phyloP scores from a whole-genome alignment of 2,329 filamentous ascomycete genomes.

The Colletotrichum tofieldiae region DNA sequence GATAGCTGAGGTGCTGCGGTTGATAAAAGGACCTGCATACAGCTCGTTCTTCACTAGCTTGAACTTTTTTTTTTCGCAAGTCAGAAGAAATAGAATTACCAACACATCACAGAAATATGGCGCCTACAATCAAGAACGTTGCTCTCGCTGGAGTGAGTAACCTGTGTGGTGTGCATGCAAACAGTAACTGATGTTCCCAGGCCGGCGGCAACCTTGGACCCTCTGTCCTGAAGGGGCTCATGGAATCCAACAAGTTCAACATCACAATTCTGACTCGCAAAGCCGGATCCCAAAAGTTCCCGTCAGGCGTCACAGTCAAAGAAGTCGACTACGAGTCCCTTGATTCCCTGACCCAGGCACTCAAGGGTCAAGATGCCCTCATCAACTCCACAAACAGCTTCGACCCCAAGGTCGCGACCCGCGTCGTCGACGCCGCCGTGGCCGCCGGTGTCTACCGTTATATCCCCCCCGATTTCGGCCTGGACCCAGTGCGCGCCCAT shows the following conservation, averaged over 20 bases:
- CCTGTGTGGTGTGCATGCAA: not conserved
- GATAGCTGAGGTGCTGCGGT: not conserved
- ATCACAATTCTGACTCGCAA: constrained; percentile 70
- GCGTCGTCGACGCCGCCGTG: constrained; percentile 68
- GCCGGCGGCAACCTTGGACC: constrained; percentile 55
- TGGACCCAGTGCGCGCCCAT: constrained; percentile 50
- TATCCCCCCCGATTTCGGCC: constrained; percentile 72
- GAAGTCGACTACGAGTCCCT: constrained; percentile 65
- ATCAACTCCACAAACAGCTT: constrained; percentile 54
- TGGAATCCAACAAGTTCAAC: constrained; percentile 54
- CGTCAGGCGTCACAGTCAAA: constrained; percentile 58
- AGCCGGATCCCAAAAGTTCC: constrained; percentile 55
- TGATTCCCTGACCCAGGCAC: constrained; percentile 64
- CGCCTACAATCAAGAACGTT: constrained; percentile 54
- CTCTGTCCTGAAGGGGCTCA: constrained; percentile 50
- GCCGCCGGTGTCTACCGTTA: constrained; percentile 74
- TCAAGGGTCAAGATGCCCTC: constrained; percentile 72
- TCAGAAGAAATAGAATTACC: not conserved
- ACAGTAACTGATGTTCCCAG: constrained; percentile 17
- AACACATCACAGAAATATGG: constrained; percentile 20
- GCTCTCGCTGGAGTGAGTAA: constrained; percentile 53
- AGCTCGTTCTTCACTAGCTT: not conserved
- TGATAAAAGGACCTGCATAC: constrained; percentile 15
- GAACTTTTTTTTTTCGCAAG: not conserved
- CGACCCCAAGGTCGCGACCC: constrained; percentile 60